Base-by-base conservation (phyloP, 1,284 basidiomycete species). In the Pseudozyma sp. region DNA sequence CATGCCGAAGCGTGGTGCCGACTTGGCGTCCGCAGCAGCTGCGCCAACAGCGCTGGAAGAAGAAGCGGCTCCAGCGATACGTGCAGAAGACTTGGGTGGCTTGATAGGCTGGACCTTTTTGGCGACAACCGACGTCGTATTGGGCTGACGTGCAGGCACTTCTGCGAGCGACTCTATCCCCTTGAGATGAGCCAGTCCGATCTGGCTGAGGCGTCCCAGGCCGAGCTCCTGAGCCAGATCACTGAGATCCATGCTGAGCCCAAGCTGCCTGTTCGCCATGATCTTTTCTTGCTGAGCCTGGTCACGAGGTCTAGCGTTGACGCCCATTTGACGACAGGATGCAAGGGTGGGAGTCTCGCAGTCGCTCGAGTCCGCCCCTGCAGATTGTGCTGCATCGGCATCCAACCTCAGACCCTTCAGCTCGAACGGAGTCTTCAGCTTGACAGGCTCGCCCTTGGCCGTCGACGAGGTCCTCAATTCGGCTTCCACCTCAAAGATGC, bases 261-360 rank as follows among this genome's bases (percentile, higher is more conserved):
- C 68, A 7, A 75, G 68, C 55, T 69, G 70, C 40, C 58, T 51
- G 51, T 58, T 58, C 6, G 54, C 40, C 39, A n/a, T 42, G 2
- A 43, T 39, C 46, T 53, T 59, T 13, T 53, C 57, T 50, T 51
- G 51, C 14, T 51, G 51, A 10, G 17, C 17, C 52, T 54, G 43
- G 11, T 39, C 39, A 5, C 33, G 29, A 35, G 54, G 39, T 5
- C 50, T 19, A 6, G 31, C 51, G 7, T 42, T 37, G 19, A 49
- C 51, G 31, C 60, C 44, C 68, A 73, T 66, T 48, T 77, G 54
- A 16, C 69, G 61, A 40, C 63, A 67, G 13, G 75, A 77, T 10
- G 63, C 67, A 3, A 77, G 55, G 37, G 67, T 77, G 6, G 75
- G 75, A 9, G 75, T 77, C 13, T 77, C 71, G 57, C 75, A 77